Evolutionary conservation across 345 rosid genomes (phyloP).

Genomic region (Psidium guajava): DNA sequence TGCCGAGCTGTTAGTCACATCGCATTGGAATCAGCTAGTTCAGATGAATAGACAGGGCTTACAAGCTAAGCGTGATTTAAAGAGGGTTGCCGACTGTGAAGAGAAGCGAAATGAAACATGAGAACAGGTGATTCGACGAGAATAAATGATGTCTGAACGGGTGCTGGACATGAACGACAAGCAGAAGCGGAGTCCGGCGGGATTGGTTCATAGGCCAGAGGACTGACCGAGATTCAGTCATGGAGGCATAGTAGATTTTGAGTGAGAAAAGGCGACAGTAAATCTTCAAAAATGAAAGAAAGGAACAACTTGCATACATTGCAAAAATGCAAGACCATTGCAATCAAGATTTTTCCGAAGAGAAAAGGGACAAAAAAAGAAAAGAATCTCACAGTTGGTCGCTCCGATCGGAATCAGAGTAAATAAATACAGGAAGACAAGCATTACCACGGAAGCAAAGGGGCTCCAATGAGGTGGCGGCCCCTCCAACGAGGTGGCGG

Average conservation of each 20-base stretch:
- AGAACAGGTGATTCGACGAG: not conserved
- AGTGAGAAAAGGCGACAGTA: not conserved
- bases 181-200: not conserved
- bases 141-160: not conserved
- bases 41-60: not conserved
- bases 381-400: not conserved
- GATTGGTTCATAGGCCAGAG: not conserved
- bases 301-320: not conserved
- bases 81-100: not conserved
- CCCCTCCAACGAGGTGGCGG: not conserved
- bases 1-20: not conserved
- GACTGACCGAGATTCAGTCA: not conserved
- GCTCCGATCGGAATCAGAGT: not conserved
- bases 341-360: not conserved
- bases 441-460: not conserved
- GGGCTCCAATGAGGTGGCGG: not conserved
- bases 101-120: not conserved
- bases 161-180: not conserved
- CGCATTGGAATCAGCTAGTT: not conserved
- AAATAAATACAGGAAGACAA: slow-evolving; percentile 4
- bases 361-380: not conserved
- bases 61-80: not conserved
- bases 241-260: not conserved
- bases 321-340: not conserved
- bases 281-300: not conserved